Evolutionary conservation across 495 filamentous ascomycete genomes (phyloP).

Genomic region (Penicillium crystallinum): DNA sequence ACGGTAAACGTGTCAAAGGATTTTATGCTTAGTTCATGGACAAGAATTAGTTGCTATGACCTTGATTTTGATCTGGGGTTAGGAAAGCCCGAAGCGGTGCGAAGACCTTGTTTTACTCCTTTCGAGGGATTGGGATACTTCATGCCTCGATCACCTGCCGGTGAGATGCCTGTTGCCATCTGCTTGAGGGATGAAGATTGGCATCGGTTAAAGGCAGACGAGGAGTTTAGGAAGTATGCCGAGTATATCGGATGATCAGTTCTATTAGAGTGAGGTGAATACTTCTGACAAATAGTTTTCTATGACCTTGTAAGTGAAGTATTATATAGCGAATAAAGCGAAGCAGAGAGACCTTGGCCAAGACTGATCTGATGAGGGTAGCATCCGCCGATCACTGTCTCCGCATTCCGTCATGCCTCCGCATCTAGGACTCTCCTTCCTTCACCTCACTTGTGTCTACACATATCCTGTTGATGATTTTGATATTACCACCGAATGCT

Average conservation of each 20-base stretch:
- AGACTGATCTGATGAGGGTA: no score
- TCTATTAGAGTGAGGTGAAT: neutral
- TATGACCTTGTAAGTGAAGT: neutral
- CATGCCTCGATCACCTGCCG: constrained; percentile 35
- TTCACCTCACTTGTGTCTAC: neutral
- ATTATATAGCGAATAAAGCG: neutral
- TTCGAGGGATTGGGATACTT: constrained; percentile 47
- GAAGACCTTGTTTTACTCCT: constrained; percentile 44
- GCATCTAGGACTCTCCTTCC: constrained; percentile 12
- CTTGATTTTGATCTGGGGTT: constrained; percentile 47
- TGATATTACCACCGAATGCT: neutral
- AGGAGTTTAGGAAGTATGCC: constrained; percentile 32
- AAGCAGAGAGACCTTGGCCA: neutral
- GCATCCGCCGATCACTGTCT: constrained; percentile 8
- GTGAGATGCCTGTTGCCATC: constrained; percentile 36
- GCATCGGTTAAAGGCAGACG: constrained; percentile 30
- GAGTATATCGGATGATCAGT: constrained; percentile 28
- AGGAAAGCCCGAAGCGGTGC: constrained; percentile 44
- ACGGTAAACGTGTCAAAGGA: constrained; percentile 32
- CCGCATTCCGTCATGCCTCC: constrained; percentile 22
- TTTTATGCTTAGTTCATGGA: constrained; percentile 52
- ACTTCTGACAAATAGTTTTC: neutral
- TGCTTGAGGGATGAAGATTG: constrained; percentile 46
- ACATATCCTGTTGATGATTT: neutral
- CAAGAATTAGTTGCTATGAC: constrained; percentile 38